These are phyloP conservation scores for Starmerella tilneyi DNA, from an alignment of 805 yeast species.

Conservation along the genomic window DNA sequence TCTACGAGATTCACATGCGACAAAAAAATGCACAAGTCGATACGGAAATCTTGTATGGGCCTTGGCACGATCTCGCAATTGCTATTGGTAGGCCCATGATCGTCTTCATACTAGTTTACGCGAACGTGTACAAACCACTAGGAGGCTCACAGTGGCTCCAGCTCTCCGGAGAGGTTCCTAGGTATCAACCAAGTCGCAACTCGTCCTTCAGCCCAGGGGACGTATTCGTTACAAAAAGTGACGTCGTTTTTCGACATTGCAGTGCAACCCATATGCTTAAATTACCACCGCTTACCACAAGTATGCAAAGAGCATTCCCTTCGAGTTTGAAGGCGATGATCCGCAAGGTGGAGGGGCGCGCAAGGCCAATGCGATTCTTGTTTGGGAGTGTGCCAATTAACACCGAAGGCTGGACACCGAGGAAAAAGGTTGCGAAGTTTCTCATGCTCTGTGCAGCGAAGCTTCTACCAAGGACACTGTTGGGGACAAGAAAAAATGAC, in stretches of 20 bases:
- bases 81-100: slow-evolving; percentile 6
- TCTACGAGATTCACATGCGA: background rate
- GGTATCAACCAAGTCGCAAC: background rate
- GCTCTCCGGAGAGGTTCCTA: background rate
- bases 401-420: slow-evolving; percentile 6
- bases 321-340: background rate
- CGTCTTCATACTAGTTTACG: slow-evolving; percentile 7
- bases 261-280: background rate
- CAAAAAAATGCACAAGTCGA: slow-evolving; percentile 3
- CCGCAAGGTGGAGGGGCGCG: background rate
- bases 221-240: background rate
- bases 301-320: background rate
- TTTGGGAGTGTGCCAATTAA: background rate
- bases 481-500: slow-evolving; percentile 8
- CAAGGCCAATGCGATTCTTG: slow-evolving; percentile 2
- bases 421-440: slow-evolving; percentile 1
- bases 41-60: slow-evolving; percentile 16
- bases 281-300: background rate
- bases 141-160: slow-evolving; percentile 4
- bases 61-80: slow-evolving; percentile 9
- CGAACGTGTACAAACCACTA: slow-evolving; percentile 6
- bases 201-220: background rate
- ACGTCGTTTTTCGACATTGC: slow-evolving; percentile 1
- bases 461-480: slow-evolving; percentile 1
- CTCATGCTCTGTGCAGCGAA: background rate